phyloP scores from a whole-genome alignment of 257 asterid genomes.

The Avicennia marina region DNA sequence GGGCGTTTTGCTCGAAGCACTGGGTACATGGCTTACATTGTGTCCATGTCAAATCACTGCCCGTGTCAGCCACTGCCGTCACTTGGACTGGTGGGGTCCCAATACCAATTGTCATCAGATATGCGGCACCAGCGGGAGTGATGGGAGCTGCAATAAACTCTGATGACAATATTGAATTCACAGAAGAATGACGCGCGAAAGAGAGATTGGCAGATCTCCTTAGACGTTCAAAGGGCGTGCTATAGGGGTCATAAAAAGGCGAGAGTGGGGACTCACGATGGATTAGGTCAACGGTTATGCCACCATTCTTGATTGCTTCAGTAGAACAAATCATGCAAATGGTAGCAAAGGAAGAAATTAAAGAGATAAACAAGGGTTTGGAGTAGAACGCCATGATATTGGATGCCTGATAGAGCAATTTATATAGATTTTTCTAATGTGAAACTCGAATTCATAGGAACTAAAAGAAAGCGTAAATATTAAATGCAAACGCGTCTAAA shows the following conservation, averaged over 20 bases:
- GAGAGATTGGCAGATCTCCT: conserved; percentile 18
- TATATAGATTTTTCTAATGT: no score
- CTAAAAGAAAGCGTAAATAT: no score
- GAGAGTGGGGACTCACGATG: conserved; percentile 34
- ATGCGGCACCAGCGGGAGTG: conserved; percentile 23
- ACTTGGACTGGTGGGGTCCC: conserved; percentile 38
- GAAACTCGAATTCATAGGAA: no score
- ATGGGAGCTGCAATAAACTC: background rate
- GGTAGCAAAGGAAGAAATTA: background rate
- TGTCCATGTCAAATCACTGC: conserved; percentile 50
- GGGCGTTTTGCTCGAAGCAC: conserved; percentile 39
- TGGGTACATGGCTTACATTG: conserved; percentile 43
- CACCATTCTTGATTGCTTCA: conserved; percentile 15
- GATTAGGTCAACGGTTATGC: conserved; percentile 26
- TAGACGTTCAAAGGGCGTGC: conserved; percentile 16
- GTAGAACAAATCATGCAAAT: background rate
- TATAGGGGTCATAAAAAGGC: conserved; percentile 20
- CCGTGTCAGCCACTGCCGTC: conserved; percentile 38
- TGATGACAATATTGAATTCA: background rate
- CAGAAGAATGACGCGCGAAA: conserved; percentile 8
- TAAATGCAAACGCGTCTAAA: no score
- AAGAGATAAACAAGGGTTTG: background rate
- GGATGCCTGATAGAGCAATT: no score
- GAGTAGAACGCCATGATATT: no score
- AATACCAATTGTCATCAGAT: conserved; percentile 30